Base-by-base conservation (phyloP, 805 yeast genomes). In the Saitoella complicata region DNA sequence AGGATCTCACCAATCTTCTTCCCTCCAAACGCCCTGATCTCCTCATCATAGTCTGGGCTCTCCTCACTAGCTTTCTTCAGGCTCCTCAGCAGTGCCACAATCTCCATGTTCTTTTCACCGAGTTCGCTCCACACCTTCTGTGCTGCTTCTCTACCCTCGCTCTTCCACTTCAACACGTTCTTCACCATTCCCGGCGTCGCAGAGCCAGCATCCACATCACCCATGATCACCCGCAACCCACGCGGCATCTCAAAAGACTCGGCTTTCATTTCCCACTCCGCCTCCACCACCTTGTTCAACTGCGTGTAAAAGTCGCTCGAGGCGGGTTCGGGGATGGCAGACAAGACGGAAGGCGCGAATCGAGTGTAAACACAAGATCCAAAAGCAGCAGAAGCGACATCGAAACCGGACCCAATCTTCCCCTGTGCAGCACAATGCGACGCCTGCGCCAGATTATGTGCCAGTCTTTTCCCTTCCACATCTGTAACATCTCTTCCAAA, bases 361-460 rank as follows among this genome's bases (percentile, higher is more conserved):
- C 98, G 67, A 39, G 73, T 69, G 60, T 91, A 91, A 5, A 77
- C 69, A 40, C 87, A 80, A 0, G 95, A 81, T 1, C 98, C 98
- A 60, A 71, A 88, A 0, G 83, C 79, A 0, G 98, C 98, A 30
- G 96, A 79, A 0, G 95, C 97, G 38, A 91, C 94, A 58, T 91
- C 98, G 61, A 91, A 91, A 0, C 98, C 98, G 3, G 95, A 85
- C 0, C 98, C 98, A 30, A 91, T 78, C 60, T 91, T 91, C 32
- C 84, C 83, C 60, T 91, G 98, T 2, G 98, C 97, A 46, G 75
- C 71, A 59, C 95, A 87, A 60, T 91, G 98, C 0, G 94, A 80
- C 6, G 83, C 67, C 59, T 91, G 98, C 0, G 95, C 75, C 31
- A 85, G 61, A 54, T 85, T 88, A 59, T 91, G 97, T 34, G 88